These are phyloP conservation scores for Cryptomeria japonica DNA, from an alignment of 75 land plant genomes.

Conservation along the genomic window DNA sequence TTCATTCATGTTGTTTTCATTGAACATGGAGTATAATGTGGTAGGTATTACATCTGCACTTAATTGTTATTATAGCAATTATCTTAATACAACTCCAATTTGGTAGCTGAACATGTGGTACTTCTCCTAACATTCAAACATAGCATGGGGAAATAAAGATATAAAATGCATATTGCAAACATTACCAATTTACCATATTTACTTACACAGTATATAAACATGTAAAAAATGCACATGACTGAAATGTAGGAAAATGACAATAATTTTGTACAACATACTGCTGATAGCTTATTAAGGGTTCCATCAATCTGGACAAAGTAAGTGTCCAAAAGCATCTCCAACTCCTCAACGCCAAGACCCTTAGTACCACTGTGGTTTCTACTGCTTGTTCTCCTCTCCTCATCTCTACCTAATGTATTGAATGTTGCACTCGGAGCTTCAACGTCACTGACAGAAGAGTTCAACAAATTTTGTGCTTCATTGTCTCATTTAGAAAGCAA, in stretches of 20 bases:
- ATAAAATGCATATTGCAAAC: not conserved
- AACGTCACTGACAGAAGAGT: conserved; percentile 14
- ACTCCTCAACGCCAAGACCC: conserved; percentile 78
- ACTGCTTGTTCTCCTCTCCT: conserved; percentile 38
- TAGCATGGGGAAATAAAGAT: not conserved
- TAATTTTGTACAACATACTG: conserved; percentile 31
- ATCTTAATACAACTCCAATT: not conserved
- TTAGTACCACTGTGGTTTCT: conserved; percentile 51
- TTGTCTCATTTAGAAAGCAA: conserved; percentile 23
- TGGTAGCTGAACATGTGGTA: not conserved
- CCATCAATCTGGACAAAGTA: conserved; percentile 91
- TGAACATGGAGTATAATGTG: not conserved
- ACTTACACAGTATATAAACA: not conserved
- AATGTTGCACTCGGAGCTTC: conserved; percentile 12
- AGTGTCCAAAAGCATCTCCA: conserved; percentile 92
- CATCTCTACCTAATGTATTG: conserved; percentile 21
- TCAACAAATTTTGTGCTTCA: conserved; percentile 17
- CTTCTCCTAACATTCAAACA: not conserved
- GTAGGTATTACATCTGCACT: not conserved
- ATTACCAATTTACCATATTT: not conserved
- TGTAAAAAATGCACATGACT: not conserved
- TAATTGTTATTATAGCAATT: no score
- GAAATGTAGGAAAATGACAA: not conserved
- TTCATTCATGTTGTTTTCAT: not conserved
- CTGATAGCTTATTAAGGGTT: conserved; percentile 70